Base-by-base conservation (phyloP, 495 filamentous ascomycete species). In the Xylaria curta region DNA sequence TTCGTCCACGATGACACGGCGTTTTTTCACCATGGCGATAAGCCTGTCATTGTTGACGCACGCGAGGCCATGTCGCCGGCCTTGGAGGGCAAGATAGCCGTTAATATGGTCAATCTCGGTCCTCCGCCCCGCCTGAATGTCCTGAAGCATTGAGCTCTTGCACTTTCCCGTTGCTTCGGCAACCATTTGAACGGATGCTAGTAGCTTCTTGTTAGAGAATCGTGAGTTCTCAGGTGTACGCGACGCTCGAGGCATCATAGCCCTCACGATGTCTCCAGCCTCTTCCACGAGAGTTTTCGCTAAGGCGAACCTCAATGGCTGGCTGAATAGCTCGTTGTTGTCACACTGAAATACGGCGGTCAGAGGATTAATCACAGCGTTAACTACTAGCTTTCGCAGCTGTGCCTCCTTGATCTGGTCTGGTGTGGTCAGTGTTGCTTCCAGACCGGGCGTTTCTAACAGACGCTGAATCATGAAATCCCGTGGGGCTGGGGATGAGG, bases 21-120 rank as follows among this genome's bases (percentile, higher is more conserved):
- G 77, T 63, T 71, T 66, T 60, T 76, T 76, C 44, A 85, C 84
- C 74, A 76, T 64, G 67, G 78, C 47, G 19, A 84, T 76, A 71
- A 88, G 76, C 33, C 75, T 80, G 47, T 75, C 79, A 78, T 95
- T 94, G 75, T 91, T 82, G 66, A 85, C 84, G 75, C 87, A 91
- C 68, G 87, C 85, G 5, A 94, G 80, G n/a, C 91, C 91, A 44
- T 88, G 59, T 62, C 31, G 38, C 38, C 36, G 59, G 21, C 68
- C 93, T 60, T 87, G 85, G 63, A 82, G 81, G 44, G 94, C 87
- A 53, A 96, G 85, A 76, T 90, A 96, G 15, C 92, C 93, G 81
- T 94, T 96, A 68, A 95, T 87, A 76, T 90, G 94, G 24, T 92
- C 88, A 66, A 95, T 89, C 78, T 96, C 93, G 1, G 92, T 95